These are phyloP conservation scores for Daphne laureola DNA, from an alignment of 441 rosid genomes.

Conservation along the genomic window DNA sequence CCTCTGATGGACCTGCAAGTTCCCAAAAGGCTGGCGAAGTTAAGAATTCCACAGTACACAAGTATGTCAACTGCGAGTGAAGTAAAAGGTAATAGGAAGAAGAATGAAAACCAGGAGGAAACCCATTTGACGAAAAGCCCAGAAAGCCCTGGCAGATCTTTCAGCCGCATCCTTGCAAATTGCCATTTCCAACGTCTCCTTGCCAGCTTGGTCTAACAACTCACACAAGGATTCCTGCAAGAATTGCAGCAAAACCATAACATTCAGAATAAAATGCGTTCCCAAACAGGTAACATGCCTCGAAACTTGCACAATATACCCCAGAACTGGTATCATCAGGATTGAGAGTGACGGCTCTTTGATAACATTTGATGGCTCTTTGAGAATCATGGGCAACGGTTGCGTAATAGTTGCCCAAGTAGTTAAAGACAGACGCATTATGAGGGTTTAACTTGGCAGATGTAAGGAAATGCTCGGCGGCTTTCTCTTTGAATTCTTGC, in stretches of 20 bases:
- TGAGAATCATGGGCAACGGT: conserved; percentile 32
- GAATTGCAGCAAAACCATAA: not conserved
- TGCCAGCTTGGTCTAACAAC: conserved; percentile 61
- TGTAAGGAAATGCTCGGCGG: conserved; percentile 67
- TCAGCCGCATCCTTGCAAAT: conserved; percentile 67
- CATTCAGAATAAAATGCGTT: not conserved
- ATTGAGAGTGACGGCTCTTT: conserved; percentile 57
- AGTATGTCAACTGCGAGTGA: not conserved
- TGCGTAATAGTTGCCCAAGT: conserved; percentile 73
- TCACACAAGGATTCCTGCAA: conserved; percentile 70
- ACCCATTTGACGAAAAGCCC: conserved; percentile 88
- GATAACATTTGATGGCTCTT: conserved; percentile 89
- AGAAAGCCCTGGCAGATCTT: conserved; percentile 86
- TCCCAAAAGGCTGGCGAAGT: not conserved
- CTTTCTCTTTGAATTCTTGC: conserved; percentile 41
- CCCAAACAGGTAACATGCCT: too few species aligned
- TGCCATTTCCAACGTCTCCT: conserved; percentile 64
- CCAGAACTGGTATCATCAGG: conserved; percentile 70
- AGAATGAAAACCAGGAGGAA: conserved; percentile 46
- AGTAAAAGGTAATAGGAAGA: not conserved
- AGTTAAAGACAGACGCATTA: conserved; percentile 59
- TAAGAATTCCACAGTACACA: not conserved
- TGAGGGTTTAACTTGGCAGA: conserved; percentile 66
- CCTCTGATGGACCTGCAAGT: conserved; percentile 43
- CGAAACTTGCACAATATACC: conserved; percentile 10